phyloP scores from a whole-genome alignment of 2,329 filamentous ascomycete genomes.

The Aspergillus oerlinghausenensis region DNA sequence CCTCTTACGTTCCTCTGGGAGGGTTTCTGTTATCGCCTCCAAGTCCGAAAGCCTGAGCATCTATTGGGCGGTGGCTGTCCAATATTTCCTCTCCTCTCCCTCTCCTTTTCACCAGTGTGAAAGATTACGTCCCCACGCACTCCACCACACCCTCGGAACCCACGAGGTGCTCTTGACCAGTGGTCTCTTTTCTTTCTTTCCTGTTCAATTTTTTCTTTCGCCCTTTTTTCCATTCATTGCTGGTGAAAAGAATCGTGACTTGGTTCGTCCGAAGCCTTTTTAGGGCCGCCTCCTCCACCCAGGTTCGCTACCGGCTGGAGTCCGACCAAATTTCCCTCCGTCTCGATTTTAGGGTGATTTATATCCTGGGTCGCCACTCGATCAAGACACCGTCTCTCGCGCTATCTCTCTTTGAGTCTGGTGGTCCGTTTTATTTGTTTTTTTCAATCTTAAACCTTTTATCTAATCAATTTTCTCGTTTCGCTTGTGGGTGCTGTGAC shows the following conservation, averaged over 20 bases:
- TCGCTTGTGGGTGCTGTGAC: conserved; percentile 3
- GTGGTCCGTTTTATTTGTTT: conserved; percentile 12
- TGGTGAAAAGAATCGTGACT: conserved; percentile 22
- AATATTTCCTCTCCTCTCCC: conserved; percentile 8
- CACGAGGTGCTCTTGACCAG: conserved; percentile 28
- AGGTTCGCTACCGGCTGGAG: conserved; percentile 23
- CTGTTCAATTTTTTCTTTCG: not conserved
- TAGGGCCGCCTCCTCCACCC: conserved; percentile 28
- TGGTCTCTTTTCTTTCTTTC: conserved; percentile 4
- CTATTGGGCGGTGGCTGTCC: not conserved
- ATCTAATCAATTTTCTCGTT: conserved; percentile 3
- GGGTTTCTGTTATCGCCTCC: not conserved
- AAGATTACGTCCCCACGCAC: conserved; percentile 27
- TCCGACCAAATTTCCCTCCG: conserved; percentile 21
- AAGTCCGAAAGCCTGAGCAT: not conserved
- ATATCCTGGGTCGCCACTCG: conserved; percentile 21
- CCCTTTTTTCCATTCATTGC: conserved; percentile 12
- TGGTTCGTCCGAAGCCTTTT: conserved; percentile 23
- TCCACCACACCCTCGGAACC: conserved; percentile 36
- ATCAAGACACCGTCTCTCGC: conserved; percentile 21
- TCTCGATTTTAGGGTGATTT: conserved; percentile 23
- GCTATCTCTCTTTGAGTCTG: conserved; percentile 20
- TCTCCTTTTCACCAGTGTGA: conserved; percentile 2
- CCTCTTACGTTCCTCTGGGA: not conserved
- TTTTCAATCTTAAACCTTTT: conserved; percentile 3